phyloP scores from a whole-genome alignment of 2,329 filamentous ascomycete genomes.

The Boeremia exigua region DNA sequence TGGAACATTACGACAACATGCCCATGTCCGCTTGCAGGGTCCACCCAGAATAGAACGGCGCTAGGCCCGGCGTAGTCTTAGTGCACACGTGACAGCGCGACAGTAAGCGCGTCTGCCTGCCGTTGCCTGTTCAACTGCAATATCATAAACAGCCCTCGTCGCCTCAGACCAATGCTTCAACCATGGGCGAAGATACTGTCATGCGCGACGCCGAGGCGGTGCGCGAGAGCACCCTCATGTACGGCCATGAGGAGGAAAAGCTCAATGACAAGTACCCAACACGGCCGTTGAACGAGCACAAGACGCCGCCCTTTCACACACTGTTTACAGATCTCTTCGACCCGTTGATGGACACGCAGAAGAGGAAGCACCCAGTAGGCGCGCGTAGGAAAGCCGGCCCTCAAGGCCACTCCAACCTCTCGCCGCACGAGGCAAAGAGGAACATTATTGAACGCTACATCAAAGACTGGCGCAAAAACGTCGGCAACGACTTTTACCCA shows the following conservation, averaged over 20 bases:
- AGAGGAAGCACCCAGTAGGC: conserved; percentile 65
- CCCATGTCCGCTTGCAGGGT: neutral
- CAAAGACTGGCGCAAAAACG: conserved; percentile 81
- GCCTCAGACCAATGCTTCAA: conserved; percentile 21
- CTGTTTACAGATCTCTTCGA: conserved; percentile 82
- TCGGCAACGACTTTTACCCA: conserved; percentile 92
- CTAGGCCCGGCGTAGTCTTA: conserved; percentile 10
- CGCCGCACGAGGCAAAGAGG: conserved; percentile 77
- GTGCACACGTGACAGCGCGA: conserved; percentile 26
- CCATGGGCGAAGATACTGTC: conserved; percentile 37
- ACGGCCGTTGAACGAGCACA: conserved; percentile 78
- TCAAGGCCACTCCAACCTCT: conserved; percentile 63
- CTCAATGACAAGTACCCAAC: conserved; percentile 70
- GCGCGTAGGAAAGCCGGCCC: conserved; percentile 66
- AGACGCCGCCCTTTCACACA: conserved; percentile 81
- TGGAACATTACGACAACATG: conserved; percentile 15
- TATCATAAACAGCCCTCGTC: conserved; percentile 8
- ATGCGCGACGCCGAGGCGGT: conserved; percentile 53
- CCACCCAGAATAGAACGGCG: conserved; percentile 2
- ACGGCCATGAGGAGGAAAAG: conserved; percentile 51
- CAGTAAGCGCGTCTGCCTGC: conserved; percentile 15
- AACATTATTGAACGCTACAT: conserved; percentile 88
- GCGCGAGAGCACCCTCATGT: conserved; percentile 58
- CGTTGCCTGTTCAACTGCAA: conserved; percentile 16
- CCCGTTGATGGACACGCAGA: conserved; percentile 78